Percentiles rank a stretch among this genome's conserved stretches.
These are phyloP conservation scores for Microbotryum violaceum DNA, from an alignment of 1,284 basidiomycete species.

Conservation along the genomic window DNA sequence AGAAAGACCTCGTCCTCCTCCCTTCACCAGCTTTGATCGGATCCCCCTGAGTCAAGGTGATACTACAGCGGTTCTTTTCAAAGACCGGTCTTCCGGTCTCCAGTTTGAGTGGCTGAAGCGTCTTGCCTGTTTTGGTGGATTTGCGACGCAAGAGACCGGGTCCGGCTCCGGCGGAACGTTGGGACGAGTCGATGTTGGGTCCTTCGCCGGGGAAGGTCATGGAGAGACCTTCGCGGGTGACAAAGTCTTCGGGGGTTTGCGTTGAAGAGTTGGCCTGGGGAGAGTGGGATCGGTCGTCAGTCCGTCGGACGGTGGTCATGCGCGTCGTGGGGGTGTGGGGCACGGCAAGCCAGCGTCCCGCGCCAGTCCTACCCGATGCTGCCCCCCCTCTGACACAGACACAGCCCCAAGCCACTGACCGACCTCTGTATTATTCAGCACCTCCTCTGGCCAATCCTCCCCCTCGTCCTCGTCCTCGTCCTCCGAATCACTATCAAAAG, in stretches of 20 bases:
- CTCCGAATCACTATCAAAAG: conserved; percentile 9
- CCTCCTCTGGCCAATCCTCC: conserved; percentile 48
- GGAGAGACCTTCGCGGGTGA: conserved; percentile 19
- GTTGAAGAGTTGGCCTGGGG: conserved; percentile 22
- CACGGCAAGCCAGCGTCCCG: too few relatives aligned
- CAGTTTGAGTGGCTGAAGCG: conserved; percentile 8
- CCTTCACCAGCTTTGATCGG: conserved; percentile 44
- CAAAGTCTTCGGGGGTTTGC: conserved; percentile 26
- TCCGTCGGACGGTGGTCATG: background rate
- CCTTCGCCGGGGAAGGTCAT: conserved; percentile 72
- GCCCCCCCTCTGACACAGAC: too few relatives aligned
- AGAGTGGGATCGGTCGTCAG: background rate
- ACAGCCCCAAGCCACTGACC: conserved; percentile 30
- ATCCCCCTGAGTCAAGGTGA: conserved; percentile 73
- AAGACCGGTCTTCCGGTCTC: conserved; percentile 58
- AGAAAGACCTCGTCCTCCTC: conserved; percentile 62
- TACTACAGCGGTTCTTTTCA: conserved; percentile 85
- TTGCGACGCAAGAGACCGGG: conserved; percentile 16
- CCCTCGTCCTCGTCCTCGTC: conserved; percentile 27
- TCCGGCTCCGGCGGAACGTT: conserved; percentile 8
- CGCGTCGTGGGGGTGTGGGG: background rate
- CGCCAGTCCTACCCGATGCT: too few relatives aligned
- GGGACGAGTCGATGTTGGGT: conserved; percentile 47
- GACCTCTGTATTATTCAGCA: conserved; percentile 66
- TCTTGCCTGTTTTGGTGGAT: conserved; percentile 6